Base-by-base conservation (phyloP, 2,329 filamentous ascomycete genomes). In the Phyllosticta citriasiana region DNA sequence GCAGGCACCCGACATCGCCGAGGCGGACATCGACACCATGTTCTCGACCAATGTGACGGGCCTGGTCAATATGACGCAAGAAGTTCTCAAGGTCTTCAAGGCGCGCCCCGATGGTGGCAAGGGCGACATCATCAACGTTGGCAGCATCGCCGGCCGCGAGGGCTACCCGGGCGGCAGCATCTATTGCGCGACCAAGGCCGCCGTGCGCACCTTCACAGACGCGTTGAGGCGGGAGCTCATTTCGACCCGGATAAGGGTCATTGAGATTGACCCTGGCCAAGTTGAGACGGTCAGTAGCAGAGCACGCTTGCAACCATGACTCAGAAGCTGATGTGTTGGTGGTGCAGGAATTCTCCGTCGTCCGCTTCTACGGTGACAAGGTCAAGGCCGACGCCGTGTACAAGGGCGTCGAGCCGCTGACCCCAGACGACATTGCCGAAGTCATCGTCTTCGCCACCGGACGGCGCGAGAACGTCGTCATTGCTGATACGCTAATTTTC, bases 61-160 rank as follows among this genome's bases (percentile, higher is more conserved):
- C 27, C 81, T 99, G 35, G 94, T 99, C 79, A 89, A 93, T 79
- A 90, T 97, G 88, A 97, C 94, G 0, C 94, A 99, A 79, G 89
- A 89, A 54, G 80, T 97, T 63, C 77, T 97, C 19, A 85, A 89
- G 58, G 86, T 91, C 72, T 95, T 92, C 81, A 88, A 91, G 75
- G 80, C 83, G 67, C 71, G 79, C 66, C 64, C 76, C 24, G 82
- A 93, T 61, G 87, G 88, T 63, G 92, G 91, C 62, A 79, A 83
- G 53, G 93, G 93, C 68, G 94, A 97, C 72, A 92, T 99, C 72
- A 96, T 99, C 78, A 97, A 97, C 72, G 86, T 97, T 70, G 92
- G 92, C 64, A 91, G 87, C 66, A 92, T 96, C 70, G 92, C 92
- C n/a, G 92, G 91, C 30, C 83, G 91, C 53, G 91, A 96, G 68